Conservation (phyloP, 108 stramenopile genomes). For the Skeletonema tropicum region DNA sequence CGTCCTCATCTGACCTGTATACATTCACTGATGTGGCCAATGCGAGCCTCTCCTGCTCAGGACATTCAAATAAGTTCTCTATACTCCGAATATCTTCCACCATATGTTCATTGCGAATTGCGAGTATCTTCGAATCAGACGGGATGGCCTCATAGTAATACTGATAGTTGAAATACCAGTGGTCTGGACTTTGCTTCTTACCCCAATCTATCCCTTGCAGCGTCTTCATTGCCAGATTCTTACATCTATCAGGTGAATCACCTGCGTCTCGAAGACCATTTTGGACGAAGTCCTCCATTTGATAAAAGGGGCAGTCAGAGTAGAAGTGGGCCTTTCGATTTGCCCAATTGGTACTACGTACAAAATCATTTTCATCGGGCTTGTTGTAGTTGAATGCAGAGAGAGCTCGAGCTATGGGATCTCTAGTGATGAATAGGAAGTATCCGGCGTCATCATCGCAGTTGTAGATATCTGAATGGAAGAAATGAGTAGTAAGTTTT, state of each 20-base stretch:
- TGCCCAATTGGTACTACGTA: not conserved
- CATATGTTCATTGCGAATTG: not conserved
- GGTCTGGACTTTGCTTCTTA: not conserved
- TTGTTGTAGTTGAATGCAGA: slow-evolving; percentile 49
- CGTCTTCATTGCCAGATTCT: not conserved
- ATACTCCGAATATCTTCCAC: not conserved
- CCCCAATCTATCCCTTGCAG: not conserved
- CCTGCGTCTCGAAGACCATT: slow-evolving; percentile 4
- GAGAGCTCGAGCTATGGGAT: slow-evolving; percentile 28
- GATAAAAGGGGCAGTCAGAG: not conserved
- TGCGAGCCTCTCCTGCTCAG: not conserved
- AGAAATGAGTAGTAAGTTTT: slow-evolving; percentile 32
- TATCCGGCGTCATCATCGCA: slow-evolving; percentile 33
- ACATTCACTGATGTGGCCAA: not conserved
- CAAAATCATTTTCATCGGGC: slow-evolving; percentile 1
- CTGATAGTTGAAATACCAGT: slow-evolving; percentile 6
- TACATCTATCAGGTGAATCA: not conserved
- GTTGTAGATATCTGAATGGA: slow-evolving; percentile 41
- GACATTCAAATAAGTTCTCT: not conserved
- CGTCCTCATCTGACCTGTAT: not conserved
- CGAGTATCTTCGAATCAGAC: not conserved
- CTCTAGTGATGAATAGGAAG: slow-evolving; percentile 31
- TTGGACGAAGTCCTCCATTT: not conserved
- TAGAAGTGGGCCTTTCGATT: not conserved
- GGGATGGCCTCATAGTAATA: not conserved